Percentiles rank a stretch among this genome's conserved stretches.
phyloP scores from a whole-genome alignment of 179 eudicot genomes.

The Beta lomatogona region DNA sequence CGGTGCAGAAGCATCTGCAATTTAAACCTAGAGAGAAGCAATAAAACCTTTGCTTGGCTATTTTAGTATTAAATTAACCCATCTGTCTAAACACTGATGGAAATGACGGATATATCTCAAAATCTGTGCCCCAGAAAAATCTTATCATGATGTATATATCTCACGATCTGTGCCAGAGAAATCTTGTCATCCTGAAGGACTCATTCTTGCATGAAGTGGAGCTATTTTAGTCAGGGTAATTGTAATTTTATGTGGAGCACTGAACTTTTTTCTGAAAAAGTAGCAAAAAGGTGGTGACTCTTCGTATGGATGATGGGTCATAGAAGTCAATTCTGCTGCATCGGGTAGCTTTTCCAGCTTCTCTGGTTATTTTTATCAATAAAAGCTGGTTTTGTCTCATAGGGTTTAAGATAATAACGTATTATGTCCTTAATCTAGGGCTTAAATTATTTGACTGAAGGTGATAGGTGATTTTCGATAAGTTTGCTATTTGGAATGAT shows the following conservation, averaged over 20 bases:
- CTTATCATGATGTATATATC: no score
- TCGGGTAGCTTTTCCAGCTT: no score
- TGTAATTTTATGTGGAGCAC: neutral
- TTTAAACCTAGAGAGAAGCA: neutral
- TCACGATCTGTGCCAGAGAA: neutral
- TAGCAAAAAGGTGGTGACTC: neutral
- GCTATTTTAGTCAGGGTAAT: neutral
- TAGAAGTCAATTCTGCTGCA: no score
- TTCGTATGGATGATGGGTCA: no score
- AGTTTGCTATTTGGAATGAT: no score
- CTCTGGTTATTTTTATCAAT: no score
- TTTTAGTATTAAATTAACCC: neutral
- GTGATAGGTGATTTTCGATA: no score
- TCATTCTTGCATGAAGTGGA: neutral
- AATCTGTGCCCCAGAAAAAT: neutral
- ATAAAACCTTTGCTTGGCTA: neutral
- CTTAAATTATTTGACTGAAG: no score
- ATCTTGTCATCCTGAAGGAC: neutral
- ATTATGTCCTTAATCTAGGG: no score
- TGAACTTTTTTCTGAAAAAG: neutral
- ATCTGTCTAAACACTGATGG: neutral
- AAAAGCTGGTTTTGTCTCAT: no score
- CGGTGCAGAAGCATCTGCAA: slow-evolving; percentile 13
- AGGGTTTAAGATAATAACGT: no score
- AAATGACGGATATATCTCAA: neutral